phyloP scores from a whole-genome alignment of 306 rosid genomes.

The Gynostemma pentaphyllum region DNA sequence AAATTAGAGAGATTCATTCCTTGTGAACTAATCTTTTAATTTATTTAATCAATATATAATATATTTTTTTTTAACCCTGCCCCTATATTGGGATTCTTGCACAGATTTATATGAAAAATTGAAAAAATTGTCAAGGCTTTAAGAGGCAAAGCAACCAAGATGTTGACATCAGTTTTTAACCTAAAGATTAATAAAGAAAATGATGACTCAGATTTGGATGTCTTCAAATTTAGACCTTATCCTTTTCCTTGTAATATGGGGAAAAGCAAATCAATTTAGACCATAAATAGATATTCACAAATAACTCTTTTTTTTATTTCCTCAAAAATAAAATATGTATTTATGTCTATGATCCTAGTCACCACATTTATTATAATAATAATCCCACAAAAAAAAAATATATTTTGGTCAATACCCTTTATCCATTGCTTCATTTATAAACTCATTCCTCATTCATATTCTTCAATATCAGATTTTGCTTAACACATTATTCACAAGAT shows the following conservation, averaged over 20 bases:
- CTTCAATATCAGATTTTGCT: background rate
- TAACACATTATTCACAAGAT: background rate
- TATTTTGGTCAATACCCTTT: background rate
- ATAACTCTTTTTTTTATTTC: background rate
- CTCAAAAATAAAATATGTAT: background rate
- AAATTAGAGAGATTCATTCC: background rate
- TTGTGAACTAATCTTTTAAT: background rate
- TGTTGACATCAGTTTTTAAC: slow-evolving; percentile 2
- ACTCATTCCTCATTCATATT: background rate
- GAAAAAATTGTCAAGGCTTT: slow-evolving; percentile 7
- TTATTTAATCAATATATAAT: background rate
- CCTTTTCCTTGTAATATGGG: slow-evolving; percentile 9
- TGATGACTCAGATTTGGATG: slow-evolving; percentile 15
- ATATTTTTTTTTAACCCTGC: background rate
- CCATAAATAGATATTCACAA: background rate
- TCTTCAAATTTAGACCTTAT: slow-evolving; percentile 10
- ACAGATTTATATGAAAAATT: background rate
- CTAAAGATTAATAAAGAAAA: background rate
- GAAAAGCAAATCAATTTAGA: slow-evolving; percentile 2
- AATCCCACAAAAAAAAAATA: background rate
- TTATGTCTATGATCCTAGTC: slow-evolving; percentile 4
- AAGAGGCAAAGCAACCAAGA: background rate
- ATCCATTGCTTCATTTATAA: background rate
- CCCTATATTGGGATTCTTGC: background rate
- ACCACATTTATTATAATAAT: background rate